A percentile compares a stretch with the other conserved stretches of the same genome.
Evolutionary conservation across 768 basidiomycete genomes (phyloP).

Genomic region (Kwoniella sp.): DNA sequence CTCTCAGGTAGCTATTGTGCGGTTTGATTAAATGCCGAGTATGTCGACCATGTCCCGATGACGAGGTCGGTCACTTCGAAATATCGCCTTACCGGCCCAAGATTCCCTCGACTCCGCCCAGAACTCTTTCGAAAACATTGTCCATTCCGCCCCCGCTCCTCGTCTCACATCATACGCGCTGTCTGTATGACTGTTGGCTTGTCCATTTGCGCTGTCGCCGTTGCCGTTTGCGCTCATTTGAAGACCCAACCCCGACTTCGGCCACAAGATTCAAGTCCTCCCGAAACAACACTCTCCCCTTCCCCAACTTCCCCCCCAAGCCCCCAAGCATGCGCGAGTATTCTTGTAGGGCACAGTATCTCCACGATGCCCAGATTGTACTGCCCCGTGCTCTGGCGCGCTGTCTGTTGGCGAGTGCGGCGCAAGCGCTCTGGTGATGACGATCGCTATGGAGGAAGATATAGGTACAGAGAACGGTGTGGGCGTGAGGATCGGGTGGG

Average conservation of each 20-base stretch:
- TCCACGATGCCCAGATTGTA: constrained; percentile 95
- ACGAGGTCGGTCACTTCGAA: too few relatives aligned
- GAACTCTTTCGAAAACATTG: not conserved
- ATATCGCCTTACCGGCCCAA: not conserved
- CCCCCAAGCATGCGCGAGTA: constrained; percentile 68
- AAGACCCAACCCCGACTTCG: not conserved
- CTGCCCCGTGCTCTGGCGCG: constrained; percentile 69
- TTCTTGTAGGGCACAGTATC: constrained; percentile 74
- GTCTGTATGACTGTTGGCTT: not conserved
- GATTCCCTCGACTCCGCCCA: not conserved
- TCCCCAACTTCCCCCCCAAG: constrained; percentile 43
- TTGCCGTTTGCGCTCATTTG: not conserved
- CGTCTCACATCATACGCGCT: not conserved
- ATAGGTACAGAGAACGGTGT: constrained; percentile 65
- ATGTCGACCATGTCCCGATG: constrained; percentile 56
- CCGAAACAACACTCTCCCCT: constrained; percentile 62
- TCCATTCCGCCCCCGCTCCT: too few relatives aligned
- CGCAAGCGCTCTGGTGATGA: constrained; percentile 81
- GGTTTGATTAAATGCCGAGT: too few relatives aligned
- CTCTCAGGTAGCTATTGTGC: too few relatives aligned
- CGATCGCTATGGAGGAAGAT: constrained; percentile 65
- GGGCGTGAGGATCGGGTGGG: constrained; percentile 70
- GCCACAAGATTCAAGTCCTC: constrained; percentile 44
- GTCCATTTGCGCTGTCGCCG: not conserved
- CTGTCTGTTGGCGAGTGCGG: constrained; percentile 76